Percentiles rank a stretch among this genome's conserved stretches.
Conservation (phyloP, 2,329 filamentous ascomycete species). For the Stemphylium lycopersici region DNA sequence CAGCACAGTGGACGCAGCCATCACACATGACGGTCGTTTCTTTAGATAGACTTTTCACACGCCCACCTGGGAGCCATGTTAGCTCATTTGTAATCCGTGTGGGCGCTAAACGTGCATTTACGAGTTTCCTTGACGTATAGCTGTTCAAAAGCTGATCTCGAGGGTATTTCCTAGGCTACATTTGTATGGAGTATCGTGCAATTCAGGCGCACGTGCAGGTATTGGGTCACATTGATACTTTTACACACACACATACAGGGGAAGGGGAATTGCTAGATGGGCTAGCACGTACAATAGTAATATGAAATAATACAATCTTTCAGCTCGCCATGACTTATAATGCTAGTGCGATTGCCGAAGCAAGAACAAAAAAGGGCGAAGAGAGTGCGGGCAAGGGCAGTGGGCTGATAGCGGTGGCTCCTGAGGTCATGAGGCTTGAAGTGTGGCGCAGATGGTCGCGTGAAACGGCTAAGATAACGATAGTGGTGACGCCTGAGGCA, state of each 20-base stretch:
- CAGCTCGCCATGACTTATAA: too few species aligned
- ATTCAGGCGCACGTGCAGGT: slow-evolving; percentile 11
- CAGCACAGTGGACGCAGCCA: slow-evolving; percentile 33
- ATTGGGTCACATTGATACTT: background rate
- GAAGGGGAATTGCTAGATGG: background rate
- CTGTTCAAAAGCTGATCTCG: slow-evolving; percentile 22
- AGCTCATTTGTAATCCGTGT: slow-evolving; percentile 13
- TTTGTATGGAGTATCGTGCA: slow-evolving; percentile 1
- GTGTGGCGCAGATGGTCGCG: slow-evolving; percentile 13
- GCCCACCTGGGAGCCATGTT: background rate
- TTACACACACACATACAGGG: slow-evolving; percentile 2
- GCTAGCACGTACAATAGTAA: slow-evolving; percentile 15
- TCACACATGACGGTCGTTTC: slow-evolving; percentile 6
- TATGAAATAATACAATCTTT: background rate
- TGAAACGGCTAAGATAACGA: slow-evolving; percentile 18
- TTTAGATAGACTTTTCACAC: slow-evolving; percentile 7
- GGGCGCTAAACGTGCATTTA: slow-evolving; percentile 15
- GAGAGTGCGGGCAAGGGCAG: background rate
- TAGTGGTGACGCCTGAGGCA: slow-evolving; percentile 10
- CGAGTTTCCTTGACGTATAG: slow-evolving; percentile 37
- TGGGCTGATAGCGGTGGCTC: background rate
- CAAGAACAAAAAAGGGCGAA: background rate
- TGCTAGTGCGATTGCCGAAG: too few species aligned
- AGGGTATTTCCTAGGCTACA: slow-evolving; percentile 11
- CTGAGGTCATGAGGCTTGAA: background rate